phyloP scores from a whole-genome alignment of 768 basidiomycete genomes.

The Agaricus sinodeliciosus region DNA sequence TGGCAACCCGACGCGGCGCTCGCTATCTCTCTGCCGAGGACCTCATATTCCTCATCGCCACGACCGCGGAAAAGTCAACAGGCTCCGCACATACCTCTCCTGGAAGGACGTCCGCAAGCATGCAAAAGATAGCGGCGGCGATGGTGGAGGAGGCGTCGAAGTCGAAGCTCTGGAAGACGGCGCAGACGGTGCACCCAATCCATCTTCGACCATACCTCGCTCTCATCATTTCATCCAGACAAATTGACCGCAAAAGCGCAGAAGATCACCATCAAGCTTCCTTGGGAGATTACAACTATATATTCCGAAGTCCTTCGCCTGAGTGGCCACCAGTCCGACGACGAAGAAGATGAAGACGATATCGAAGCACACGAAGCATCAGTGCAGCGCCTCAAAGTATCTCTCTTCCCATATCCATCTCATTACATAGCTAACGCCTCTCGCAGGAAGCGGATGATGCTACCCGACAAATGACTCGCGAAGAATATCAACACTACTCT shows the following conservation, averaged over 20 bases:
- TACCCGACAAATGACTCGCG: slow-evolving; percentile 91
- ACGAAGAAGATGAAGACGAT: slow-evolving; percentile 94
- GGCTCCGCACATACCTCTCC: slow-evolving; percentile 85
- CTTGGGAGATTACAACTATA: slow-evolving; percentile 92
- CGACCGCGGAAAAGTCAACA: slow-evolving; percentile 90
- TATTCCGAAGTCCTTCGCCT: slow-evolving; percentile 81
- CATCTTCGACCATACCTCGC: not conserved
- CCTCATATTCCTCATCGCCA: slow-evolving; percentile 95
- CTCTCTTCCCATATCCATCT: slow-evolving; percentile 1
- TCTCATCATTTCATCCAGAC: slow-evolving; percentile 33
- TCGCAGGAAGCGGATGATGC: slow-evolving; percentile 88
- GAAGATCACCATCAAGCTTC: slow-evolving; percentile 91
- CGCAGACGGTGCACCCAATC: slow-evolving; percentile 53
- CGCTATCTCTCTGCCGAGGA: slow-evolving; percentile 89
- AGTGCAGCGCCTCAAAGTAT: slow-evolving; percentile 76
- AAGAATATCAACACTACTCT: slow-evolving; percentile 95
- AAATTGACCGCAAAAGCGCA: slow-evolving; percentile 79
- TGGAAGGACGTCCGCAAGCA: slow-evolving; percentile 98
- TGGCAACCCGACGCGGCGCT: slow-evolving; percentile 77
- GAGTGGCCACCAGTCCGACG: slow-evolving; percentile 79
- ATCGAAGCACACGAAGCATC: slow-evolving; percentile 94
- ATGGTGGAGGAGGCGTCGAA: slow-evolving; percentile 73
- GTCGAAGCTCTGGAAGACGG: slow-evolving; percentile 82
- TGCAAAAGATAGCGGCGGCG: slow-evolving; percentile 85
- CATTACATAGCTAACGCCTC: not conserved